Conservation (phyloP, 75 land plant species). For the Pinus tabuliformis region DNA sequence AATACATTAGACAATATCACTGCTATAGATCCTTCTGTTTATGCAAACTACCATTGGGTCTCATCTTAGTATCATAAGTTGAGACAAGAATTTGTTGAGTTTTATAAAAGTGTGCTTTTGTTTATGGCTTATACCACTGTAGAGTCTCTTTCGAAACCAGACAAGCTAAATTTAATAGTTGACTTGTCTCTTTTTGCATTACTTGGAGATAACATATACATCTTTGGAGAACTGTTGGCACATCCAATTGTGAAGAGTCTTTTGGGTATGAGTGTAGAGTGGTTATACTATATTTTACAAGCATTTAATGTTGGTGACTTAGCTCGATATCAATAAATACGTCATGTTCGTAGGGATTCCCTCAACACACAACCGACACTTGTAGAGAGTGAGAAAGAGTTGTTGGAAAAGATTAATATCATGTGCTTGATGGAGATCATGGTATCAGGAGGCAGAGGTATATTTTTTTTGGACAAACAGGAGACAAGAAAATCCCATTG, state of each 20-base stretch:
- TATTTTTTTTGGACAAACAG: constrained; percentile 88
- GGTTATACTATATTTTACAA: constrained; percentile 88
- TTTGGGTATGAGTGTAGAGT: constrained; percentile 81
- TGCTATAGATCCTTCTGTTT: constrained; percentile 94
- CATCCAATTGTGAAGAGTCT: constrained; percentile 58
- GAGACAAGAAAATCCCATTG: constrained; percentile 89
- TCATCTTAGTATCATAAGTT: constrained; percentile 87
- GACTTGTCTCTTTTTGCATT: too few species aligned
- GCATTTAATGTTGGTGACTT: constrained; percentile 95
- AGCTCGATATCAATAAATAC: constrained; percentile 83
- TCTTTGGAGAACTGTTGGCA: too few species aligned
- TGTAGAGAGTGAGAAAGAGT: constrained; percentile 83
- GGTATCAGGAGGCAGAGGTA: constrained; percentile 47
- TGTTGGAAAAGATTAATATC: constrained; percentile 95
- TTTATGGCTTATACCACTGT: constrained; percentile 36
- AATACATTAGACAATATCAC: constrained; percentile 89
- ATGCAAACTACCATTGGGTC: constrained; percentile 92
- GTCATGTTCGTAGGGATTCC: constrained; percentile 68
- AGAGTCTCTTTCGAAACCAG: too few species aligned
- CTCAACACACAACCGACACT: constrained; percentile 83
- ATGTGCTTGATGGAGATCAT: constrained; percentile 82
- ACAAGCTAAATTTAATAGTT: background rate
- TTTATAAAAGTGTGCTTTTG: constrained; percentile 88
- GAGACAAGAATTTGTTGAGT: constrained; percentile 87
- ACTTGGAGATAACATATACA: too few species aligned